Evolutionary conservation across 2,329 filamentous ascomycete species (phyloP), one percentile per base, ranked within the genome.

Genomic region (Sclerotinia sclerotiorum): DNA sequence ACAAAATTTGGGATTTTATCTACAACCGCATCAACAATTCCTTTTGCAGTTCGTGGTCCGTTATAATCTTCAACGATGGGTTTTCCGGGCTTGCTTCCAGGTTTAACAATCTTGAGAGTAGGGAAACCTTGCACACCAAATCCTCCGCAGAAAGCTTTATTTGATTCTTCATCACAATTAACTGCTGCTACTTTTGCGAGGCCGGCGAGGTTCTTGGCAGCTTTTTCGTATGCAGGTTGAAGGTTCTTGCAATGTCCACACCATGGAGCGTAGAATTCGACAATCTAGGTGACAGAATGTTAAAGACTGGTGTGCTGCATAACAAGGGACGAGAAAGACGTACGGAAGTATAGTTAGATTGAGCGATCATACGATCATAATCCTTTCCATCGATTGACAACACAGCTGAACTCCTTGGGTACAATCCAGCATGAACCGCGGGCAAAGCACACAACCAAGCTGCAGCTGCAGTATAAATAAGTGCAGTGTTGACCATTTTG

Each of bases 181-280:
- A 99, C 84, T 67, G 96, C 95, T 60, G 93, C 95, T 54, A 99
- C 94, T 76, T 97, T 96, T 75, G 93, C 95, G 19, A 98, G 85
- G 19, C 95, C 95, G n/a, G 90, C 87, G 69, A 99, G 89, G 75
- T 89, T 93, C 76, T 90, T 91, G 74, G 95, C 95, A 2, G 90
- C 94, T 80, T 97, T 97, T 80, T 98, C 94, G 81, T 95, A 99
- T 56, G 92, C 92, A 3, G 94, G 94, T 81, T 97, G 94, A 76
- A 99, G 90, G 81, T 91, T 97, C 81, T 97, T 87, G 83, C 95
- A 99, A 81, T 98, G 95, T 54, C 94, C 95, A 77, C 95, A 98
- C 94, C 94, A 98, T 32, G 94, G 94, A 11, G 94, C 94, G 77
- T 97, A 98, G 85, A 98, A 98, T 81, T 94, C 92, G 78, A 88